A percentile compares a stretch with the other conserved stretches of the same genome.
These are phyloP conservation scores for Pachysandra terminalis DNA, from an alignment of 164 flowering plant species.

Conservation along the genomic window DNA sequence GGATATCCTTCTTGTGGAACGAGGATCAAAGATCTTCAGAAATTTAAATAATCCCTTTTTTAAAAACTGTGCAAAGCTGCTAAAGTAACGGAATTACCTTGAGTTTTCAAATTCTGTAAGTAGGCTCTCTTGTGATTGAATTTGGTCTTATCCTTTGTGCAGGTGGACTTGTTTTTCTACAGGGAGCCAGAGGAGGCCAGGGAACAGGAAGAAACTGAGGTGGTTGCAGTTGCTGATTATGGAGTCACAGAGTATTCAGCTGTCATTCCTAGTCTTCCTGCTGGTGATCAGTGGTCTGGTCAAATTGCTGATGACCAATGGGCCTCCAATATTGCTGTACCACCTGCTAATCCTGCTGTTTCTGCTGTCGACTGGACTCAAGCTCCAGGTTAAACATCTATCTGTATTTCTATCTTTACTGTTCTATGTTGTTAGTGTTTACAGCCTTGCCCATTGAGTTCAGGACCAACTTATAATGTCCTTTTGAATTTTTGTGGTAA, in stretches of 20 bases:
- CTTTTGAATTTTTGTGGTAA: no score
- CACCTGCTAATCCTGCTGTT: constrained; percentile 20
- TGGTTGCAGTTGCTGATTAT: constrained; percentile 33
- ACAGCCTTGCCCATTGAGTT: no score
- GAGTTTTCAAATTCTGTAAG: no score
- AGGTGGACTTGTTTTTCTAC: constrained; percentile 86
- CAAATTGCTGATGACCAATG: constrained; percentile 39
- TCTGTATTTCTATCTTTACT: background rate
- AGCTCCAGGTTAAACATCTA: constrained; percentile 32
- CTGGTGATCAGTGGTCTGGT: constrained; percentile 35
- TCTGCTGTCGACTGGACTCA: constrained; percentile 26
- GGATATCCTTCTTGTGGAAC: no score
- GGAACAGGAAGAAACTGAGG: constrained; percentile 60
- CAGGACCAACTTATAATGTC: no score
- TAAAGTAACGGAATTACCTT: no score
- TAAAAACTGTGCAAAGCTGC: no score
- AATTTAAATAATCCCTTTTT: no score
- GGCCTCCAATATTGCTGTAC: constrained; percentile 24
- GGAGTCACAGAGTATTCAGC: constrained; percentile 26
- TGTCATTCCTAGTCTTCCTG: constrained; percentile 14
- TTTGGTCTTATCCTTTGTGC: constrained; percentile 13
- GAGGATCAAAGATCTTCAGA: no score
- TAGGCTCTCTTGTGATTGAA: background rate
- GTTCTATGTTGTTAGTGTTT: background rate
- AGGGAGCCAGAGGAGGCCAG: no score